Percentiles rank a stretch among this genome's conserved stretches.
These are phyloP conservation scores for Mallotus japonicus DNA, from an alignment of 441 rosid species.

Conservation along the genomic window DNA sequence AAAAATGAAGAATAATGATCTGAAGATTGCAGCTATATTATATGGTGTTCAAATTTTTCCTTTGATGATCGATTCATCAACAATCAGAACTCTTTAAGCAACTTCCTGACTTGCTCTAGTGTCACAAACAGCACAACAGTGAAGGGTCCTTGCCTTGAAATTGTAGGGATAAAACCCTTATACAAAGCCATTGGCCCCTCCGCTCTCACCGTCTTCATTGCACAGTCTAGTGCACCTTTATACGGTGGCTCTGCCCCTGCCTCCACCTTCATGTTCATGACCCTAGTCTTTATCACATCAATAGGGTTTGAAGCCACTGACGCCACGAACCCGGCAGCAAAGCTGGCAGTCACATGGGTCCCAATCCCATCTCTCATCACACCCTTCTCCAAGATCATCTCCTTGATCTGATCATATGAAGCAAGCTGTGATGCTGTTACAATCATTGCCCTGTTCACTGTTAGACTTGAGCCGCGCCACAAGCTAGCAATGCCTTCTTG, in stretches of 20 bases:
- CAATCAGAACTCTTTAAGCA: constrained; percentile 47
- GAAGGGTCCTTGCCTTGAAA: constrained; percentile 69
- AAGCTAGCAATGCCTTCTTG: constrained; percentile 48
- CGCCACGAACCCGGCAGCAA: constrained; percentile 64
- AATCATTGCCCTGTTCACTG: constrained; percentile 62
- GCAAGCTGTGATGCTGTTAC: constrained; percentile 66
- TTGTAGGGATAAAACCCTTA: constrained; percentile 63
- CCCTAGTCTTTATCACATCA: constrained; percentile 61
- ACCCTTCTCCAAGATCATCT: constrained; percentile 44
- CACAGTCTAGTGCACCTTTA: constrained; percentile 56
- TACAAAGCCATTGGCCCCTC: constrained; percentile 64
- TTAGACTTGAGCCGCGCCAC: constrained; percentile 57
- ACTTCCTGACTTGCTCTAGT: constrained; percentile 58
- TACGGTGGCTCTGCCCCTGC: constrained; percentile 44
- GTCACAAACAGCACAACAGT: constrained; percentile 67
- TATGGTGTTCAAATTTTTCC: neutral
- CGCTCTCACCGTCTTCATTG: constrained; percentile 48
- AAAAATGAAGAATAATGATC: neutral
- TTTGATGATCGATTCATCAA: neutral
- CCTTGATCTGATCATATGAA: constrained; percentile 59
- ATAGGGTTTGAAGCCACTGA: constrained; percentile 63
- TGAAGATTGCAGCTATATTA: neutral
- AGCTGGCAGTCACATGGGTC: constrained; percentile 61
- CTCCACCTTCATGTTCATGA: constrained; percentile 70
- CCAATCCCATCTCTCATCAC: constrained; percentile 54